These are phyloP conservation scores for Lentinula novae-zelandiae DNA, from an alignment of 1,284 basidiomycete genomes.

Conservation along the genomic window DNA sequence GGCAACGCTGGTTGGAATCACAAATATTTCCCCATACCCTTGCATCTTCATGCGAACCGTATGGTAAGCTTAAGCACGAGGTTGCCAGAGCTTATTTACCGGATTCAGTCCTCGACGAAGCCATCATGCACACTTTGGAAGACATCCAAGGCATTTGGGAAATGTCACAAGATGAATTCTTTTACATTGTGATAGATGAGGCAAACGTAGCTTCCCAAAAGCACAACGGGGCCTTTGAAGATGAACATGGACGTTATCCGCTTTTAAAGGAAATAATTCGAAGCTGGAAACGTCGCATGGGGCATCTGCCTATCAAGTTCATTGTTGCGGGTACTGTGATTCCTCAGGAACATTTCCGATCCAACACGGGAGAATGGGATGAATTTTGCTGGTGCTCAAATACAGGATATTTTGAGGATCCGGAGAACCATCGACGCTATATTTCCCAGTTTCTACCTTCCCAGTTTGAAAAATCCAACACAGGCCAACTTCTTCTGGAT, in stretches of 20 bases:
- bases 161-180: neutral
- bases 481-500: neutral
- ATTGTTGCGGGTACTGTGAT: constrained; percentile 9
- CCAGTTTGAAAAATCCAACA: neutral
- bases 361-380: neutral
- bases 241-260: constrained; percentile 5
- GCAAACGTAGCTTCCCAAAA: neutral
- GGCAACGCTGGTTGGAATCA: neutral
- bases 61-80: neutral
- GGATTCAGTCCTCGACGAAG: neutral
- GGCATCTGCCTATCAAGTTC: constrained; percentile 2
- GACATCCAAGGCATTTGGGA: neutral
- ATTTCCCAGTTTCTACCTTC: constrained; percentile 2
- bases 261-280: neutral
- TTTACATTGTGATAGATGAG: constrained; percentile 8
- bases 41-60: neutral
- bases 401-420: constrained; percentile 5
- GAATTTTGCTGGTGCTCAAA: constrained; percentile 10
- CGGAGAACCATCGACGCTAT: constrained; percentile 2
- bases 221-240: neutral
- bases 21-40: neutral
- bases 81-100: no score
- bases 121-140: neutral
- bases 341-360: neutral
- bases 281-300: neutral